These are phyloP conservation scores for Puccinia polysora DNA, from an alignment of 1,284 basidiomycete genomes.

Conservation along the genomic window DNA sequence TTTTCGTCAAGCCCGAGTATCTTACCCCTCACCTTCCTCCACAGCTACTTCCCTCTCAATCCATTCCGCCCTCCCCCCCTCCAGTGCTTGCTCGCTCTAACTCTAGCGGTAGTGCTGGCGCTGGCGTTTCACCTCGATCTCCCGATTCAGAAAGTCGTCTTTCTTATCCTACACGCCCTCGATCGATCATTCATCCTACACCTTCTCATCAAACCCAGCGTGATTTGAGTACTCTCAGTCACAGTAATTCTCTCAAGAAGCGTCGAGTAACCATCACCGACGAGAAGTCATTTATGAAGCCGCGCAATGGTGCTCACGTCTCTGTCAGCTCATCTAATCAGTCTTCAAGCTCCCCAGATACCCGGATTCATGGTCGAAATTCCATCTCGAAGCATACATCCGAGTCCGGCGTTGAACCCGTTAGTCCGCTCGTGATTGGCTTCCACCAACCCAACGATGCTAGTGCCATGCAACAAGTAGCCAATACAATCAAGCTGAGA, in stretches of 20 bases:
- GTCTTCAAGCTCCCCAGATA: slow-evolving; percentile 5
- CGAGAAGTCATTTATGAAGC: neutral
- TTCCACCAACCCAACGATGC: slow-evolving; percentile 22
- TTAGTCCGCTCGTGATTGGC: slow-evolving; percentile 24
- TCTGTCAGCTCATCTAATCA: neutral
- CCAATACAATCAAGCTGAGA: slow-evolving; percentile 35
- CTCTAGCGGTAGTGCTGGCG: neutral
- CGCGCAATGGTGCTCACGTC: neutral
- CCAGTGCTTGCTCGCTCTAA: neutral
- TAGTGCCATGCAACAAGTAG: slow-evolving; percentile 35
- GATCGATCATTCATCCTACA: neutral
- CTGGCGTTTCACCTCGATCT: neutral
- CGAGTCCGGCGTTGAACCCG: neutral
- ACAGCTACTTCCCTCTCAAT: slow-evolving; percentile 29
- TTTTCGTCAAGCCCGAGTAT: slow-evolving; percentile 33
- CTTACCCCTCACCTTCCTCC: slow-evolving; percentile 30
- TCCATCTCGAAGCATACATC: slow-evolving; percentile 1
- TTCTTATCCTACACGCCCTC: neutral
- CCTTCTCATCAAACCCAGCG: neutral
- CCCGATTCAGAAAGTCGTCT: slow-evolving; percentile 4
- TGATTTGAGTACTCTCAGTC: neutral
- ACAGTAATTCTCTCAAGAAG: slow-evolving; percentile 17
- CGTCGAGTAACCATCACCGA: slow-evolving; percentile 18
- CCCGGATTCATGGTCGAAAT: neutral
- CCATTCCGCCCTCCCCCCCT: neutral